Conservation (phyloP, 2,329 filamentous ascomycete genomes). For the Penicillium aurantiogriseum region DNA sequence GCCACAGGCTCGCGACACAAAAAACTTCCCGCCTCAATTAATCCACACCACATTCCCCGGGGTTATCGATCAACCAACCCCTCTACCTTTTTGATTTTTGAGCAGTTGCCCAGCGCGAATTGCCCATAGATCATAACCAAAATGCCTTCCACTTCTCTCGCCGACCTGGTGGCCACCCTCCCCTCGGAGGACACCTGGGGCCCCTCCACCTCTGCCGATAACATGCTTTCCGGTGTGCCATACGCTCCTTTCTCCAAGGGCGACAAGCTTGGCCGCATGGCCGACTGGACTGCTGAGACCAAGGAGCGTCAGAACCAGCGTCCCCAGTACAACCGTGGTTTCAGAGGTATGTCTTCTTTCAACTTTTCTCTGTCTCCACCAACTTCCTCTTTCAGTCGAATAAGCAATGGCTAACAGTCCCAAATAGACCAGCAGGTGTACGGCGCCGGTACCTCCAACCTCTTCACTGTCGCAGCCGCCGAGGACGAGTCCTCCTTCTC, state of each 20-base stretch:
- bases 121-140: slow-evolving; percentile 18
- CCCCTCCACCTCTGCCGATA: slow-evolving; percentile 76
- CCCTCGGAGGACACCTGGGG: slow-evolving; percentile 83
- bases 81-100: slow-evolving; percentile 17
- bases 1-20: slow-evolving; percentile 30
- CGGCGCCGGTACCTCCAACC: slow-evolving; percentile 78
- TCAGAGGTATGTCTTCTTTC: slow-evolving; percentile 64
- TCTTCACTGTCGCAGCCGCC: slow-evolving; percentile 86
- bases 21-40: slow-evolving; percentile 27
- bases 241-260: slow-evolving; percentile 98
- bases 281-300: slow-evolving; percentile 91
- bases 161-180: slow-evolving; percentile 68
- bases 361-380: slow-evolving; percentile 1
- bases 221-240: slow-evolving; percentile 88
- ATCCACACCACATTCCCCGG: slow-evolving; percentile 24
- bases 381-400: background rate
- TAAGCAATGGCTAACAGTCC: slow-evolving; percentile 10
- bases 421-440: slow-evolving; percentile 88
- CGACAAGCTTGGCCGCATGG: slow-evolving; percentile 98
- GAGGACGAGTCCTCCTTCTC: slow-evolving; percentile 98
- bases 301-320: slow-evolving; percentile 72
- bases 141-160: slow-evolving; percentile 57
- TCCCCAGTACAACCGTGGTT: slow-evolving; percentile 89
- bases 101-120: slow-evolving; percentile 11
- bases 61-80: slow-evolving; percentile 14